Base-by-base conservation (phyloP, 768 basidiomycete species). In the Fomitopsis serialis region DNA sequence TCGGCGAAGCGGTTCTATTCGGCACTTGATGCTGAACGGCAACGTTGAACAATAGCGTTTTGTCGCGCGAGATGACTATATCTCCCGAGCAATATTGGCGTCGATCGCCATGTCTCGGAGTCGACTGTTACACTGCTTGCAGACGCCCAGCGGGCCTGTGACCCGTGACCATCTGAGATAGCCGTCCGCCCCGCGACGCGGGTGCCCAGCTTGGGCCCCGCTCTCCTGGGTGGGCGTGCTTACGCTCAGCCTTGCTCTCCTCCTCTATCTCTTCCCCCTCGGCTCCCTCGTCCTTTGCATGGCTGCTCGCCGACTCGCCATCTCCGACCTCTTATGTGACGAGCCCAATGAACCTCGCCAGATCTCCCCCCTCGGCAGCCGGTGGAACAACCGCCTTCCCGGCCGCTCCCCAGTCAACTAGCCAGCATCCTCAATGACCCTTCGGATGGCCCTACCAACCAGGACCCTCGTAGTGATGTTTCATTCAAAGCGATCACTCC, bases 301-400 rank as follows among this genome's bases (percentile, higher is more conserved):
- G 84, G 75, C 77, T 45, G 81, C 84, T 24, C 76, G 86, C 50
- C 77, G 87, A 48, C 83, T 90, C 63, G 83, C 84, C 62, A 90
- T 91, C 22, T 84, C 86, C 13, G 87, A 85, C 8, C 79, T 90
- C 36, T 78, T 89, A 27, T 88, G 85, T 63, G 71, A 77, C 61
- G 79, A 81, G 11, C 29, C 29, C 63, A 69, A 74, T 57, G 62
- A 57, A 27, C 29, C 52, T 25, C 50, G 53, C 34, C 37, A 48
- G 44, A n/a, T 25, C 11, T 22, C 58, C 45, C 23, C 8, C 42
- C 57, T 2, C 42, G 40, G 32, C 40, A 27, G 24, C 45, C 55
- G 34, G 36, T 57, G 22, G 45, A 42, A 29, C 32, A 56, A 21
- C 53, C 46, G 47, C 46, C 54, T 35, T 42, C 36, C 37, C 52